Evolutionary conservation across 352 stramenopile genomes (phyloP).

Genomic region (Pythium phragmiticola): DNA sequence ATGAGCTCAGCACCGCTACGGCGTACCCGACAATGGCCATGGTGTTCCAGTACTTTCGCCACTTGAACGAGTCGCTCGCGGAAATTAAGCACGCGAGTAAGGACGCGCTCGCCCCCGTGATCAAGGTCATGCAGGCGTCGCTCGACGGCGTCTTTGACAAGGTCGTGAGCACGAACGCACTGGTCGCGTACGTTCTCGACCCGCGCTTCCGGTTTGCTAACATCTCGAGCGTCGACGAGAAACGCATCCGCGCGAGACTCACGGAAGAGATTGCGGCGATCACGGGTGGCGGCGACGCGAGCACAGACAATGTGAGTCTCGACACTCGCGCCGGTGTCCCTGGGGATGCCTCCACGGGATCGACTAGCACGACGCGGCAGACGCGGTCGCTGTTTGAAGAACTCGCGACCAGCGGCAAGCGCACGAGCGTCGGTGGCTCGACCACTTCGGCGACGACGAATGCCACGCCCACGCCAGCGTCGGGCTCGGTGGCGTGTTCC

Average conservation of each 20-base stretch:
- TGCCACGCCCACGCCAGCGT: neutral
- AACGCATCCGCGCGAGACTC: slow-evolving; percentile 6
- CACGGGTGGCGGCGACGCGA: neutral
- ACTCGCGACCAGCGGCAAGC: slow-evolving; percentile 18
- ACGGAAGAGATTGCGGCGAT: neutral
- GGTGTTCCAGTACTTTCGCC: slow-evolving; percentile 24
- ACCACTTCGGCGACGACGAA: neutral
- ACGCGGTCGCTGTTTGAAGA: slow-evolving; percentile 25
- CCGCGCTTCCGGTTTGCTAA: slow-evolving; percentile 15
- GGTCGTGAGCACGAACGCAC: slow-evolving; percentile 5
- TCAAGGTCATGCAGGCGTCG: slow-evolving; percentile 11
- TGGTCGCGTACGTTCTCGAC: slow-evolving; percentile 22
- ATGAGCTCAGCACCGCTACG: slow-evolving; percentile 10
- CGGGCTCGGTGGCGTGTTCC: neutral
- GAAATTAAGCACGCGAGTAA: neutral
- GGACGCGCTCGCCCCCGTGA: neutral
- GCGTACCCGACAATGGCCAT: slow-evolving; percentile 21
- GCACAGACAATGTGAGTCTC: neutral
- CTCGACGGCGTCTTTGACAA: slow-evolving; percentile 4
- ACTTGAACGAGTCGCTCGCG: slow-evolving; percentile 13
- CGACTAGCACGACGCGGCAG: neutral
- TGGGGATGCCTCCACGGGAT: neutral
- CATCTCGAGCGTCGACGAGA: slow-evolving; percentile 12
- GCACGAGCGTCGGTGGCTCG: slow-evolving; percentile 9
- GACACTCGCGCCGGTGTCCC: neutral